Conservation (phyloP, 2,329 filamentous ascomycete species). For the Microdochium bolleyi region DNA sequence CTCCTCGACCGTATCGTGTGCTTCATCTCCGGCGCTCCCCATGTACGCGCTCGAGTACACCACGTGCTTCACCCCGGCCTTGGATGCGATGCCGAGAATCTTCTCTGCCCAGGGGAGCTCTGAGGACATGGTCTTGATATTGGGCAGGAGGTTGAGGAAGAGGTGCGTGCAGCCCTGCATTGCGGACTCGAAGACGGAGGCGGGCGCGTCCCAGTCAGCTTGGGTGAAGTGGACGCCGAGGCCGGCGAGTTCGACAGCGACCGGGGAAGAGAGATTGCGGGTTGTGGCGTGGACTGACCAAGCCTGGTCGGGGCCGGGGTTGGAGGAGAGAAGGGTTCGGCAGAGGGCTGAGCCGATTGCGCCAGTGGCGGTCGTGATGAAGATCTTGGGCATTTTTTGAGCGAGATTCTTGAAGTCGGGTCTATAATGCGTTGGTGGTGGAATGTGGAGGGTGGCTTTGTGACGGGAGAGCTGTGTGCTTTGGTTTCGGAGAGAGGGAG, state of each 20-base stretch:
- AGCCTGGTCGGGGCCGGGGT: background rate
- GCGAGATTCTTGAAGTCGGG: too few relatives aligned
- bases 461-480: too few relatives aligned
- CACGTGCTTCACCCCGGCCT: background rate
- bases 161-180: background rate
- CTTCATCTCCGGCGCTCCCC: too few relatives aligned
- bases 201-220: background rate
- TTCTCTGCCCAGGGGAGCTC: background rate
- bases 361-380: background rate
- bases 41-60: background rate
- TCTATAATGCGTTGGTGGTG: too few relatives aligned
- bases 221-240: background rate
- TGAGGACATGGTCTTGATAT: background rate
- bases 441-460: too few relatives aligned
- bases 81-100: background rate
- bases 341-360: background rate
- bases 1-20: too few relatives aligned
- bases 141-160: background rate
- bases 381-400: background rate
- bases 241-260: background rate
- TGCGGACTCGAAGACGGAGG: background rate
- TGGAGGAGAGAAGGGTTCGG: background rate
- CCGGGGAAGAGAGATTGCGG: background rate
- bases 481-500: too few relatives aligned
- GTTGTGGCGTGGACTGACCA: background rate